Conservation (phyloP, 768 basidiomycete genomes). For the Naganishia antarctica region DNA sequence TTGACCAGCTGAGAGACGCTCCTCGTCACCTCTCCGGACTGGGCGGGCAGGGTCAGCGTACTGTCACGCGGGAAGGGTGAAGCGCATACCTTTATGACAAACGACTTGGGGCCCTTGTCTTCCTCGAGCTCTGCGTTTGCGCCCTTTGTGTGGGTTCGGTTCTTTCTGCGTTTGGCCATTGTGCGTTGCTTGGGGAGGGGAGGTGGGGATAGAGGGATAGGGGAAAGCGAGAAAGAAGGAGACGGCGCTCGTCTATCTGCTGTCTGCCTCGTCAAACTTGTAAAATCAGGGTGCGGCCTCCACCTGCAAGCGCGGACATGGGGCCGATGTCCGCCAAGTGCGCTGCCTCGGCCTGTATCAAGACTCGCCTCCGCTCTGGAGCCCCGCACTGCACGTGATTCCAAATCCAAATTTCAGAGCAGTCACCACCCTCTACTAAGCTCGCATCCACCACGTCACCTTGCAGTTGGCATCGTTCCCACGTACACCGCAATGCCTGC, state of each 20-base stretch:
- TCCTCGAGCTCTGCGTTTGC: slow-evolving; percentile 37
- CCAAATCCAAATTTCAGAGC: slow-evolving; percentile 14
- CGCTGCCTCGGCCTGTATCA: too few species aligned
- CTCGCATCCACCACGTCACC: neutral
- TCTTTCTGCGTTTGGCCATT: slow-evolving; percentile 46
- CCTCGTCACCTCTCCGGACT: slow-evolving; percentile 81
- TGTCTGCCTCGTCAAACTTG: too few species aligned
- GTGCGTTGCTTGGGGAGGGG: slow-evolving; percentile 8
- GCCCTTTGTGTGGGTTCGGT: slow-evolving; percentile 47
- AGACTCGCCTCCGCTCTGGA: neutral
- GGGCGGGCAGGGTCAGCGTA: neutral
- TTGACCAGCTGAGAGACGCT: slow-evolving; percentile 83
- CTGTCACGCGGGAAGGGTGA: neutral
- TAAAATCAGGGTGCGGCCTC: too few species aligned
- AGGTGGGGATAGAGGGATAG: neutral
- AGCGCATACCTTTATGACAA: slow-evolving; percentile 69
- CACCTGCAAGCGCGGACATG: too few species aligned
- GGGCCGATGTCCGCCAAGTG: too few species aligned
- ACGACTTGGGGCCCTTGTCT: slow-evolving; percentile 68
- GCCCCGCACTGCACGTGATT: slow-evolving; percentile 9
- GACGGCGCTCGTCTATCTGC: too few species aligned
- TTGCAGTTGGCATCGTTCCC: too few species aligned
- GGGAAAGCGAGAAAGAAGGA: too few species aligned
- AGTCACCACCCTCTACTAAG: neutral
- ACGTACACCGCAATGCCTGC: slow-evolving; percentile 2